Percentiles rank a stretch among this genome's conserved stretches.
These are phyloP conservation scores for Syncephalastrum monosporum DNA, from an alignment of 371 early-diverging fungal species.

Conservation along the genomic window DNA sequence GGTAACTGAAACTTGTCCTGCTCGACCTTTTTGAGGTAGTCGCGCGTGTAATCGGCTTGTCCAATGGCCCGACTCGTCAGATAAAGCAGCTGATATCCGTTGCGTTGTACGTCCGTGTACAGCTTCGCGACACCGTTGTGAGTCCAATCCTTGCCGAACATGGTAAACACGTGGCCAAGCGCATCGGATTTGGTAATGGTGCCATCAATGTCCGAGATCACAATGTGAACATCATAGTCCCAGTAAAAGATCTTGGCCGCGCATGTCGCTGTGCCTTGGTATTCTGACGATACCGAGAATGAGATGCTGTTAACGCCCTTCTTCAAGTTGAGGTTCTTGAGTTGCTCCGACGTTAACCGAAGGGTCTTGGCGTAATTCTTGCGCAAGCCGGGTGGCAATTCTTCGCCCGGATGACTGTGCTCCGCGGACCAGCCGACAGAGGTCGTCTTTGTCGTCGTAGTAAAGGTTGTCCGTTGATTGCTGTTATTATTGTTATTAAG, in stretches of 20 bases:
- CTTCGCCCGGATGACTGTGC: conserved; percentile 25
- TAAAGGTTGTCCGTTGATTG: conserved; percentile 37
- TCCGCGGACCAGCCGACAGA: conserved; percentile 44
- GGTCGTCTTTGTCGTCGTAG: conserved; percentile 46
- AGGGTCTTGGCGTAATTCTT: conserved; percentile 83
- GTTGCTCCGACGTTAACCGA: conserved; percentile 85
- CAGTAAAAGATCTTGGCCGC: conserved; percentile 87
- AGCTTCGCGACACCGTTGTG: conserved; percentile 94
- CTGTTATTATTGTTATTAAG: conserved; percentile 5
- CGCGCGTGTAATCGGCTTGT: conserved; percentile 86
- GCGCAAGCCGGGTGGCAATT: conserved; percentile 15
- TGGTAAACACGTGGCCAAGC: conserved; percentile 93
- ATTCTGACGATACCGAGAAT: conserved; percentile 78
- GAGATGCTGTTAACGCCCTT: conserved; percentile 86
- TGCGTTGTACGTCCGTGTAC: conserved; percentile 87
- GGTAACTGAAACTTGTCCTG: conserved; percentile 89
- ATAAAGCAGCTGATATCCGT: conserved; percentile 96
- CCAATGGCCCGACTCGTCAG: conserved; percentile 95
- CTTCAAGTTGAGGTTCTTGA: conserved; percentile 76
- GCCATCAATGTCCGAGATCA: conserved; percentile 98
- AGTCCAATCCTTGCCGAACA: conserved; percentile 98
- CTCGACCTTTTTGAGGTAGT: conserved; percentile 85
- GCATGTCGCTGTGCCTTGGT: conserved; percentile 74
- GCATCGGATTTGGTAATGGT: conserved; percentile 98
- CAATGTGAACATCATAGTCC: conserved; percentile 80